Base-by-base conservation (phyloP, 352 stramenopile species). In the Phytophthora pisi region DNA sequence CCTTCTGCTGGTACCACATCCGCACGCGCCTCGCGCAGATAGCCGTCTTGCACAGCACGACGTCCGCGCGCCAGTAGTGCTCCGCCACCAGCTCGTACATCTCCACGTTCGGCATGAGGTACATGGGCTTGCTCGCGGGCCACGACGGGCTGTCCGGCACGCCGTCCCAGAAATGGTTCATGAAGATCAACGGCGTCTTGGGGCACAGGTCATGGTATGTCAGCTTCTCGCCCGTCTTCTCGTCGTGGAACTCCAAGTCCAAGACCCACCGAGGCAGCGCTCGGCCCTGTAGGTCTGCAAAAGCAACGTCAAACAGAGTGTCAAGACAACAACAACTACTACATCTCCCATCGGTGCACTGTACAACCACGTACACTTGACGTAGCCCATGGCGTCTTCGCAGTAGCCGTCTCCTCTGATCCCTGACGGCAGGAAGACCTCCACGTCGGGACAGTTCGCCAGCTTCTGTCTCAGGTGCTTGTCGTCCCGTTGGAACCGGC, bases 351-450 rank as follows among this genome's bases (percentile, higher is more conserved):
- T 31, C 28, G 8, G 28, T 31, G 28, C 20, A 20, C 20, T 20
- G 20, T 31, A 31, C 18, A 60, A 6, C 9, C 20, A 80, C 76
- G 15, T 72, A 88, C 82, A 88, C 34, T 91, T 88, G 11, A 81
- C 74, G 38, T 92, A 91, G n/a, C 67, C 81, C 57, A 87, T 75
- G n/a, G 75, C 79, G 61, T 91, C 84, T 69, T 92, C 84, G 62
- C 82, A 91, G 54, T 92, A 92, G 5, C 84, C 84, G 51, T 88
- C 66, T 55, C 66, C 68, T 47, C 82, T 58, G 34, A 92, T 77
- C 4, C 60, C 68, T 7, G 54, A 50, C 3, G 84, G 80, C 45
- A 90, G 56, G 63, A 85, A 92, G 26, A 92, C 72, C 26, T 92
- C 81, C 31, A 92, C 72, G 51, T 87, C 81, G 0, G 80, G 68